Percentiles rank a stretch among this genome's conserved stretches.
Conservation (phyloP, 228 moss, liverwort and hornwort genomes). For the Sphagnum fallax region DNA sequence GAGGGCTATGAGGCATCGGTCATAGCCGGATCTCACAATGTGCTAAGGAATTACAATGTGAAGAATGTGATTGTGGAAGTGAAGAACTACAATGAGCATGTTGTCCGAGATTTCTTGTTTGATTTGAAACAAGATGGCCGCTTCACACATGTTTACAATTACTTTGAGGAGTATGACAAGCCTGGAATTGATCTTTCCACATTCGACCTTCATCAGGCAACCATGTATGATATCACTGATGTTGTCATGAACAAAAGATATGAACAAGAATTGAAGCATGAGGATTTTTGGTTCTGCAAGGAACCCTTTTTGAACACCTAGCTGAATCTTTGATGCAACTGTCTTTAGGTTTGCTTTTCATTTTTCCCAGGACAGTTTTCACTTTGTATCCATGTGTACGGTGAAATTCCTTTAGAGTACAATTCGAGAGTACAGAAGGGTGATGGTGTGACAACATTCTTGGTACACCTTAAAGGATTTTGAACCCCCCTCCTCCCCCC, state of each 20-base stretch:
- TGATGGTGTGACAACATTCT: no score
- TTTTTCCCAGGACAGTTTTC: no score
- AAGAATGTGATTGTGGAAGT: slow-evolving; percentile 39
- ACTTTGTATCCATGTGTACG: no score
- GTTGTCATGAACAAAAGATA: slow-evolving; percentile 7
- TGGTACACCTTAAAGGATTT: no score
- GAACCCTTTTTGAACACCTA: slow-evolving; percentile 10
- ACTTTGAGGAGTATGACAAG: slow-evolving; percentile 19
- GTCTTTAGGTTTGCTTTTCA: no score
- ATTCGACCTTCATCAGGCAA: slow-evolving; percentile 24
- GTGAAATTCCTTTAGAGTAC: no score
- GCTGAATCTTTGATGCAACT: no score
- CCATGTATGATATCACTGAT: slow-evolving; percentile 22
- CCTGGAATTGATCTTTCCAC: slow-evolving; percentile 21
- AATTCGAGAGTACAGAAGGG: no score
- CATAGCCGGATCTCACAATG: slow-evolving; percentile 27
- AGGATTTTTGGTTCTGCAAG: slow-evolving; percentile 50
- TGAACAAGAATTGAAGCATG: neutral
- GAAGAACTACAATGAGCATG: slow-evolving; percentile 11
- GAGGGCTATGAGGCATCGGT: slow-evolving; percentile 44
- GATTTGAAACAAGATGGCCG: slow-evolving; percentile 3
- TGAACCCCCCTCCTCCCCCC: no score
- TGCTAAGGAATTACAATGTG: slow-evolving; percentile 19
- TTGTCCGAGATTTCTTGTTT: slow-evolving; percentile 24
- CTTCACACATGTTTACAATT: slow-evolving; percentile 36